Conservation (phyloP, 140 eudicot genomes). For the Cichorium intybus region DNA sequence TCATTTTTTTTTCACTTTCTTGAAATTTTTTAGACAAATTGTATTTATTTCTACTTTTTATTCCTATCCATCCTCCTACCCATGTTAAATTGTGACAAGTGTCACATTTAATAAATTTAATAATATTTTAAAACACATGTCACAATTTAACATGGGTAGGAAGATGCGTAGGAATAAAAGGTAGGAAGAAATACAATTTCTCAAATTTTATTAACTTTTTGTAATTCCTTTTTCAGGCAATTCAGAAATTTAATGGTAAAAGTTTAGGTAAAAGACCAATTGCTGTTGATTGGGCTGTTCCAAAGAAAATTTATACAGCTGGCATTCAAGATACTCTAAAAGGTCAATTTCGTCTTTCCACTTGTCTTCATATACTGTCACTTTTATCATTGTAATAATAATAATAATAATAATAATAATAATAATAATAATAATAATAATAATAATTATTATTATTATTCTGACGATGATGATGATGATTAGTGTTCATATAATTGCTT, state of each 20-base stretch:
- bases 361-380: constrained; percentile 4
- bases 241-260: constrained; percentile 80
- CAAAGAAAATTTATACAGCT: constrained; percentile 69
- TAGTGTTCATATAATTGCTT: constrained; percentile 2
- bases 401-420: too few species aligned
- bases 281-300: constrained; percentile 98
- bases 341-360: constrained; percentile 39
- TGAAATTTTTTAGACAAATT: neutral
- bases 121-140: too few species aligned
- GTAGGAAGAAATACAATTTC: too few species aligned
- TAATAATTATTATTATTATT: neutral
- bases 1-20: neutral
- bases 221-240: constrained; percentile 54
- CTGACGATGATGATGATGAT: neutral
- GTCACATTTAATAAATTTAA: too few species aligned
- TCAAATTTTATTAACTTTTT: neutral
- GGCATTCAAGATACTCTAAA: constrained; percentile 39
- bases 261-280: constrained; percentile 68
- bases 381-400: neutral
- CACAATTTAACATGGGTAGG: too few species aligned
- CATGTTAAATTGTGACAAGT: too few species aligned
- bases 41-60: too few species aligned
- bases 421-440: too few species aligned
- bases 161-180: too few species aligned
- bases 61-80: too few species aligned